A percentile compares a stretch with the other conserved stretches of the same genome.
Conservation (phyloP, 2,329 filamentous ascomycete species). For the Colletotrichum limetticola region DNA sequence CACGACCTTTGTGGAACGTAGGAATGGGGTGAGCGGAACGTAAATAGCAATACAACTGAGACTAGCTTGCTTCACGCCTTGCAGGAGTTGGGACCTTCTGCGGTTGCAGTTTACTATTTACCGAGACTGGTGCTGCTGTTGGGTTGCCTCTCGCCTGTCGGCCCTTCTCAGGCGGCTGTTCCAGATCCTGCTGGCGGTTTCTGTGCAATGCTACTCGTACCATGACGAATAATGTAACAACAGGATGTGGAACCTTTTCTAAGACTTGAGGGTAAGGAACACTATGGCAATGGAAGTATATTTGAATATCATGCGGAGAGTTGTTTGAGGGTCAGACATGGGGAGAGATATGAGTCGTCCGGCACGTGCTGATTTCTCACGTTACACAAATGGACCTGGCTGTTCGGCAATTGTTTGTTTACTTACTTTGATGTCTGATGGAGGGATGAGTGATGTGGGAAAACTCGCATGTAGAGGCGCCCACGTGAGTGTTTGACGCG, state of each 20-base stretch:
- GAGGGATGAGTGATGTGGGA: background rate
- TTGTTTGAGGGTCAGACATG: background rate
- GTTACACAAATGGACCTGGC: background rate
- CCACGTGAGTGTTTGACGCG: background rate
- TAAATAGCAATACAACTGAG: background rate
- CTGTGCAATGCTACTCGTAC: background rate
- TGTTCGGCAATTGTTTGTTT: background rate
- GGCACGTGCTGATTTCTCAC: background rate
- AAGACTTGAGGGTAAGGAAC: background rate
- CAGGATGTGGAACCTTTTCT: background rate
- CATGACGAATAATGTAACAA: background rate
- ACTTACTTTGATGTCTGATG: background rate
- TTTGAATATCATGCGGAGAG: background rate
- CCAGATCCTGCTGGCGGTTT: background rate
- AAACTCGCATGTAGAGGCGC: background rate
- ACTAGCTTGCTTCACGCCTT: background rate
- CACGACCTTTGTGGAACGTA: background rate
- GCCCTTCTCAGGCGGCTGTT: background rate
- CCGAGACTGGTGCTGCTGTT: background rate
- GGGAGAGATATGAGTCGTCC: background rate
- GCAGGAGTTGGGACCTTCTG: background rate
- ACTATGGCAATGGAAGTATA: background rate
- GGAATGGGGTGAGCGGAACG: background rate
- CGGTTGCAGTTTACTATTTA: no score
- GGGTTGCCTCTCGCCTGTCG: background rate